Conservation (phyloP, 768 basidiomycete species). For the Mycena vulgaris region DNA sequence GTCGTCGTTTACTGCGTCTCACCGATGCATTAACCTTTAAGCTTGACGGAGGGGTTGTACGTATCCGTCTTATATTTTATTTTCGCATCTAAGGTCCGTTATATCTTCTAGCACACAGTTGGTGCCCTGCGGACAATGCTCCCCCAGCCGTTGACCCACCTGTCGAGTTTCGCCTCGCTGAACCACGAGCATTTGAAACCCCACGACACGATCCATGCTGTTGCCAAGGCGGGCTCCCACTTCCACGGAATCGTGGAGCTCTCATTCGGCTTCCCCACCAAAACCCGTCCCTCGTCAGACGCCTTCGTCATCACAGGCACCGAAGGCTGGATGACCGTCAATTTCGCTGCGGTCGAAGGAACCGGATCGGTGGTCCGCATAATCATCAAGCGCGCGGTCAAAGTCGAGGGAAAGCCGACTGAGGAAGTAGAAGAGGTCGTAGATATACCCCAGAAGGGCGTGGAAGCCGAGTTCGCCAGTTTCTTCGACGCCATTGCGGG, state of each 20-base stretch:
- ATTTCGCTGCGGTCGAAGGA: slow-evolving; percentile 48
- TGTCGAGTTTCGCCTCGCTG: slow-evolving; percentile 78
- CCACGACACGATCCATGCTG: slow-evolving; percentile 81
- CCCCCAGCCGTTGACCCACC: slow-evolving; percentile 63
- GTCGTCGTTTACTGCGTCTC: not conserved
- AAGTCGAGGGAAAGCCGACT: slow-evolving; percentile 55
- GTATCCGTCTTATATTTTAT: slow-evolving; percentile 42
- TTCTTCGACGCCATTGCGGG: slow-evolving; percentile 73
- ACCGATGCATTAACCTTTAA: slow-evolving; percentile 49
- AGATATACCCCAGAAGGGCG: slow-evolving; percentile 65
- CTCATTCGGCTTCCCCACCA: slow-evolving; percentile 72
- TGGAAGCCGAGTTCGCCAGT: slow-evolving; percentile 68
- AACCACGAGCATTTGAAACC: slow-evolving; percentile 82
- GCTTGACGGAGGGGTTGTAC: slow-evolving; percentile 86
- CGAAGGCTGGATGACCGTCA: slow-evolving; percentile 71
- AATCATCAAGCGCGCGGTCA: slow-evolving; percentile 55
- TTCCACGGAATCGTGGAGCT: slow-evolving; percentile 75
- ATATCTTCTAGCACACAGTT: slow-evolving; percentile 69
- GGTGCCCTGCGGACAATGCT: slow-evolving; percentile 76
- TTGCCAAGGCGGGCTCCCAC: slow-evolving; percentile 64
- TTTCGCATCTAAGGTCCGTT: slow-evolving; percentile 1
- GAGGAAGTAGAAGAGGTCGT: slow-evolving; percentile 67
- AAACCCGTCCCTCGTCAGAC: slow-evolving; percentile 54
- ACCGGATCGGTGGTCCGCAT: slow-evolving; percentile 51
- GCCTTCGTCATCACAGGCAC: slow-evolving; percentile 72